Base-by-base conservation (phyloP, 2,329 filamentous ascomycete species). In the Cadophora luteo-olivacea region DNA sequence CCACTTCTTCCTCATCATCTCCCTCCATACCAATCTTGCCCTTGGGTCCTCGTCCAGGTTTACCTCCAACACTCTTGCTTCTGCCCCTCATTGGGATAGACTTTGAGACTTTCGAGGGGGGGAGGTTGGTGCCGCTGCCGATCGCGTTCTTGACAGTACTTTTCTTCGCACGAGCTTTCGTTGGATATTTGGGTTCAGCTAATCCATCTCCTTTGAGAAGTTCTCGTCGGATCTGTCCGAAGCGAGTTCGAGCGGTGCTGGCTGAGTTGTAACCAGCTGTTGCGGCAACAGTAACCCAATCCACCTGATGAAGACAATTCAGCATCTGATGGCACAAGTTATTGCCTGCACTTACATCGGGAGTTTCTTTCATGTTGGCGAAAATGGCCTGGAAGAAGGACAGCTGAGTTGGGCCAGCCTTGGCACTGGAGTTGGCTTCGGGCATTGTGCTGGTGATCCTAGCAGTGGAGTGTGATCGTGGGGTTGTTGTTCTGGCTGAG, bases 261-360 rank as follows among this genome's bases (percentile, higher is more conserved):
- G 79, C 81, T 33, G 80, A 84, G 69, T 85, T 85, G 79, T 85
- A 82, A 8, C 79, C 78, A 12, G 78, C 76, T 24, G 82, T 81
- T 0, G 60, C 45, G 0, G 84, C 83, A 1, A 85, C 82, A 5
- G 73, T 75, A 0, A 79, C 76, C 84, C 84, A 86, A 72, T 86
- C 81, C 38, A 69, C 64, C 69, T 71, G 45, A 25, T 48, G 16
- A 12, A 36, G 25, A 49, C 9, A 11, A 48, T 3, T 22, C 6
- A 49, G 45, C 6, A 49, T 22, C 12, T 9, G 2, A n/a, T 7
- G 9, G n/a, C n/a, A 49, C 22, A 49, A 3, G 4, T 7, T 1
- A 24, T 38, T 11, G 19, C 9, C 7, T 9, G 3, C 19, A 54
- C 55, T 38, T 54, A 64, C 66, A 52, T 64, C 45, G 4, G 60